Conservation (phyloP, 2,329 filamentous ascomycete species). For the Cryphonectria nitschkei region DNA sequence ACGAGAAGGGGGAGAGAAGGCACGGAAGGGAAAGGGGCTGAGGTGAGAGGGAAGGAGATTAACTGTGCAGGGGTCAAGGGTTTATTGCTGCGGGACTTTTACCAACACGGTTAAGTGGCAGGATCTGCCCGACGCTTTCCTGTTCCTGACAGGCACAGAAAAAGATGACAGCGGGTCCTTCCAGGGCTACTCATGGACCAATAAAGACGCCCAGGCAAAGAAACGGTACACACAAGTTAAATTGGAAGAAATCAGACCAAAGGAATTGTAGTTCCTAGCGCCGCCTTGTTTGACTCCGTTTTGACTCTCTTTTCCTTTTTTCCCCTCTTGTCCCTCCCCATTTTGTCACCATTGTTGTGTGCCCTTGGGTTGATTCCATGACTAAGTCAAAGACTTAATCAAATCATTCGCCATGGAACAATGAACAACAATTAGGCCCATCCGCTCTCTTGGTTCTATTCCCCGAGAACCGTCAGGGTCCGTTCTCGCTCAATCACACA, state of each 20-base stretch:
- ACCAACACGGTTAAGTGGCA: background rate
- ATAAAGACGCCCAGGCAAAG: background rate
- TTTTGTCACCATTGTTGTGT: background rate
- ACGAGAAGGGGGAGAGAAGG: background rate
- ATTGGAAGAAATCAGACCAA: conserved; percentile 1
- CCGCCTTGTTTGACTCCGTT: background rate
- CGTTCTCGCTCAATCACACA: background rate
- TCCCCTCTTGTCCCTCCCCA: background rate
- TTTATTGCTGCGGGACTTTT: background rate
- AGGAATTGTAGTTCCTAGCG: background rate
- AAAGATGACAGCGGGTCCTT: background rate
- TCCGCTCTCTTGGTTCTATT: background rate
- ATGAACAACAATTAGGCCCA: too few relatives aligned
- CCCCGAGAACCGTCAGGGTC: too few relatives aligned
- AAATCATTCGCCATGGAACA: background rate
- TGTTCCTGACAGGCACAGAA: conserved; percentile 19
- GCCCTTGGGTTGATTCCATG: background rate
- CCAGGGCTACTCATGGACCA: background rate
- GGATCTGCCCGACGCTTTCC: conserved; percentile 6
- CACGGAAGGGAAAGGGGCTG: conserved; percentile 2
- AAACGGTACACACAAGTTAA: background rate
- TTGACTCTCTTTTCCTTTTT: background rate
- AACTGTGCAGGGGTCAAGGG: conserved; percentile 1
- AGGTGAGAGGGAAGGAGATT: conserved; percentile 3
- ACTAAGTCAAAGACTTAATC: background rate